Base-by-base conservation (phyloP, 805 yeast genomes). In the Pichia cephalocereana region DNA sequence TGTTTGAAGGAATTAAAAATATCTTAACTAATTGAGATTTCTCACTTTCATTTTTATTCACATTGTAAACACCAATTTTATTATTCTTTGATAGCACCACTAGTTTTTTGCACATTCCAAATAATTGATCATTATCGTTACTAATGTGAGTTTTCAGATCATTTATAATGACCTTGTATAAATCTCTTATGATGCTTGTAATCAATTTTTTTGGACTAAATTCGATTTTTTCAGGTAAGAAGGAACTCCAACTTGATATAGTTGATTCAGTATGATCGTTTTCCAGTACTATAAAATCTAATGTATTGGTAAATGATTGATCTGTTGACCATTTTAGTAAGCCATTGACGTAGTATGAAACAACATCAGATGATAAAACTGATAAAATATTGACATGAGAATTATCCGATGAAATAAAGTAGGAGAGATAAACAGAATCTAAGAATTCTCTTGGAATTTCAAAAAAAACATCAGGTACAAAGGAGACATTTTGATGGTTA, bases 71-170 rank as follows among this genome's bases (percentile, higher is more conserved):
- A 10, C 71, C 60, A 1, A 81, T 44, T 42, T 65, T 67, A 6
- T 75, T 74, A 41, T 59, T 59, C 12, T 58, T 55, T 0, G 78
- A 70, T 3, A 72, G 66, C 0, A 69, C 67, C 2, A 77, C 59
- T 28, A 78, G 51, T 6, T 60, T 58, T 49, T 77, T 77, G 8
- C 63, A 57, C 34, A 73, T 69, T 1, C 82, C 82, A 63, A 78
- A 77, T 30, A 63, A 34, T 10, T 34, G 15, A 34, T 10, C 10
- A 14, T 34, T 34, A 34, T 12, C 37, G 15, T 34, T 15, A 34
- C 15, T 14, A 15, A 34, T 14, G 12, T 14, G 17, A 34, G 17
- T 10, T 14, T 34, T 8, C n/a, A 8, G 15, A 8, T 15, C 17
- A 8, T 34, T 34, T 14, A 34, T 14, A 15, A 34, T 15, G 2